Evolutionary conservation across 257 asterid species (phyloP).

Genomic region (Solanum gracilifrons): DNA sequence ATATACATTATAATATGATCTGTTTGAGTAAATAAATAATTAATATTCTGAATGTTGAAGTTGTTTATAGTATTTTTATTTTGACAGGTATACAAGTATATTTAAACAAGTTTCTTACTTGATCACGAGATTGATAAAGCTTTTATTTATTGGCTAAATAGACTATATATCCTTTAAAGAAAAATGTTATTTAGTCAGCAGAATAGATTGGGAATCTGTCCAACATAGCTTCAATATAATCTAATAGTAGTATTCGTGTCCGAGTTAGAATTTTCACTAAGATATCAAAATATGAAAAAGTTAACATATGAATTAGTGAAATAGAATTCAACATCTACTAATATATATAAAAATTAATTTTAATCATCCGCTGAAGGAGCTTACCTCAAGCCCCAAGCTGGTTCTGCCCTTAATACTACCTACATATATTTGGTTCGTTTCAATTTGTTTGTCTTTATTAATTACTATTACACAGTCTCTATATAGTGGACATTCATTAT

Average conservation of each 20-base stretch:
- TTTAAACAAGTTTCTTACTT: background rate
- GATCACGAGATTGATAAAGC: background rate
- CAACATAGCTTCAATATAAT: background rate
- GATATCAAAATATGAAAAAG: too few species aligned
- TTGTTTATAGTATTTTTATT: slow-evolving; percentile 2
- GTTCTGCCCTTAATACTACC: background rate
- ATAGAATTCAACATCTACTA: too few species aligned
- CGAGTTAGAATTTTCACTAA: background rate
- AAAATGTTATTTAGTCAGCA: background rate
- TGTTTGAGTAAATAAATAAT: slow-evolving; percentile 21
- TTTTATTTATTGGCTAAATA: background rate
- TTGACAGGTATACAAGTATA: slow-evolving; percentile 12
- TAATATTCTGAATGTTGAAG: background rate
- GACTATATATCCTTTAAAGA: background rate
- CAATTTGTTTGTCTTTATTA: background rate
- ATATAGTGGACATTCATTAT: background rate
- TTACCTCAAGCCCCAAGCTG: too few species aligned
- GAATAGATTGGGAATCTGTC: background rate
- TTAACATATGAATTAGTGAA: too few species aligned
- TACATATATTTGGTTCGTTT: background rate
- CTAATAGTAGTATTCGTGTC: too few species aligned
- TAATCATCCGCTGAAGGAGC: rapidly evolving
- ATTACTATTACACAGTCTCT: background rate
- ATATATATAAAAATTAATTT: too few species aligned
- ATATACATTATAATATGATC: slow-evolving; percentile 19